Conservation (phyloP, 2,329 filamentous ascomycete species). For the Penicillium sp. region DNA sequence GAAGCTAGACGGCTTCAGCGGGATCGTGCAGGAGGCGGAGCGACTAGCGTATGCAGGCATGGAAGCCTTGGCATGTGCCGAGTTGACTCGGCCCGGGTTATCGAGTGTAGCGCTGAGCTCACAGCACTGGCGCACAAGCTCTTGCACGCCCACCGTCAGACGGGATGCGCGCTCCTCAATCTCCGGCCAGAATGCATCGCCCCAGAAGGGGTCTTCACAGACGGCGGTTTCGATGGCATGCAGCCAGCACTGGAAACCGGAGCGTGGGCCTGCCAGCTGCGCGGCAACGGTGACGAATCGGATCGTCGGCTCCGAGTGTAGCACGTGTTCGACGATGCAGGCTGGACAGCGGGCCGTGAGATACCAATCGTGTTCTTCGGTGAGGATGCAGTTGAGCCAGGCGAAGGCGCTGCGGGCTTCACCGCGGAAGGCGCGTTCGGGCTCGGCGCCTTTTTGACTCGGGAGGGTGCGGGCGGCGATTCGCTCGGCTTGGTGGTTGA, state of each 20-base stretch:
- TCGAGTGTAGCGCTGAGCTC: slow-evolving; percentile 32
- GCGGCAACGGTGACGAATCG: slow-evolving; percentile 43
- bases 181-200: slow-evolving; percentile 41
- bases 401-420: slow-evolving; percentile 56
- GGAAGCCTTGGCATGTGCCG: slow-evolving; percentile 15
- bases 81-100: slow-evolving; percentile 20
- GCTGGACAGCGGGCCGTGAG: slow-evolving; percentile 54
- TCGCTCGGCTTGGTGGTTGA: slow-evolving; percentile 53
- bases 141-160: slow-evolving; percentile 39
- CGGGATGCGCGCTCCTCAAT: slow-evolving; percentile 40
- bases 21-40: slow-evolving; percentile 24
- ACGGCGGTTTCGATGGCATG: slow-evolving; percentile 39
- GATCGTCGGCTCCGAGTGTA: slow-evolving; percentile 46
- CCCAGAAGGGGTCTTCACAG: slow-evolving; percentile 45
- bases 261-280: slow-evolving; percentile 37
- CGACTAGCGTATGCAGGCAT: slow-evolving; percentile 22
- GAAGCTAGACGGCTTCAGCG: slow-evolving; percentile 31
- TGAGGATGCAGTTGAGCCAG: slow-evolving; percentile 57
- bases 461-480: slow-evolving; percentile 51
- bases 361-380: slow-evolving; percentile 57
- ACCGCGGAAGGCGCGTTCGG: slow-evolving; percentile 56
- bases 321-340: slow-evolving; percentile 43
- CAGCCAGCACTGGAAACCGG: slow-evolving; percentile 41
- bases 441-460: slow-evolving; percentile 48
- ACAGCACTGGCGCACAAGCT: slow-evolving; percentile 40